Evolutionary conservation across 1,284 basidiomycete species (phyloP), one percentile per base, ranked within the genome.

Genomic region (Fistulinella cinereoalba): DNA sequence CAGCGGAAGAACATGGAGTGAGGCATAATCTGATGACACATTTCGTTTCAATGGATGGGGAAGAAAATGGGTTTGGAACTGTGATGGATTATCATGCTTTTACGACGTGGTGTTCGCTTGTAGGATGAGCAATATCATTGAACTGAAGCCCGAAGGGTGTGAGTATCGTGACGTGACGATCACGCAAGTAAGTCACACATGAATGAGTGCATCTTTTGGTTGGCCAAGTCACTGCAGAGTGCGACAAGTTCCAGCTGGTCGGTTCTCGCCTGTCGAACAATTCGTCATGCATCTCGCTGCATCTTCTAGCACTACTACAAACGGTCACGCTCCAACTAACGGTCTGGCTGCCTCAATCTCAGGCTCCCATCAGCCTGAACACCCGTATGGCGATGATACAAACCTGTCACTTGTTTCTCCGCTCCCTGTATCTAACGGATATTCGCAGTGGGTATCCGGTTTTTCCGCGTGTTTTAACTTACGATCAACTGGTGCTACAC

Each of bases 1-100:
- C 54, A 15, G 77, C 81, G 10, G 58, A 52, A 34, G 64, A 61
- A 43, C 47, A 55, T 18, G 75, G 76, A 6, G 56, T 79, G 32
- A 58, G 49, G 25, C 74, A 80, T 54, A 88, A 88, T 56, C 65
- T 88, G 32, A 82, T 85, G 80, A 61, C 66, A 18, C 61, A 68
- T 34, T 88, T 81, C 56, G 81, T 88, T 36, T 65, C 67, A 15
- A 83, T 86, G 82, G 39, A 31, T 28, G 44, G 46, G n/a, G 54
- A 54, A n/a, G 58, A 53, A 24, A 61, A 57, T 38, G 62, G 58
- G 15, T 71, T 69, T 49, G 76, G 75, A 12, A 57, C 64, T 31
- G 72, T 76, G 42, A 57, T 72, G 61, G 62, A 67, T 39, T 53
- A 69, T 46, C 53, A 54, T 36, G 56, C 51, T n/a, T 75, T 71